Percentiles rank a stretch among this genome's conserved stretches.
These are phyloP conservation scores for Artemisia argyi DNA, from an alignment of 129 eudicot species.

Conservation along the genomic window DNA sequence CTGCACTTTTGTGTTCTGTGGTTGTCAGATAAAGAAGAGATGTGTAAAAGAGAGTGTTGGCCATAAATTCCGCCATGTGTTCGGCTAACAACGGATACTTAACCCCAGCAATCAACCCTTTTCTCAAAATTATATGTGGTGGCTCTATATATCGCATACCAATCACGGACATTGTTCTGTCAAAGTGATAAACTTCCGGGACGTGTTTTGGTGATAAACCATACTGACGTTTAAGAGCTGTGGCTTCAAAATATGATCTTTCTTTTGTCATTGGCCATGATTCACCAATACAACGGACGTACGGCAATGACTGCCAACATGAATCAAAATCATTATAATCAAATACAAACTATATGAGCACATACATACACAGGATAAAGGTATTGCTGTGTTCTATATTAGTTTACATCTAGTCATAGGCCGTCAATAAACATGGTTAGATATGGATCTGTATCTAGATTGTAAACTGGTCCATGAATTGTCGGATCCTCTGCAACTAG, in stretches of 20 bases:
- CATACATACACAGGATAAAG: not conserved
- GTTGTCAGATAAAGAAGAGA: constrained; percentile 89
- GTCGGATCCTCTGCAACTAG: no score
- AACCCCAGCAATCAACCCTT: constrained; percentile 86
- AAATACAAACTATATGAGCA: not conserved
- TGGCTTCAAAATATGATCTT: constrained; percentile 90
- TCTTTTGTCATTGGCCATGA: constrained; percentile 99
- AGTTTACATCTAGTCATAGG: no score
- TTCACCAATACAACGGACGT: constrained; percentile 94
- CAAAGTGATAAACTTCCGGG: constrained; percentile 95
- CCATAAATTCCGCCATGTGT: constrained; percentile 89
- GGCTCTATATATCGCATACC: constrained; percentile 94
- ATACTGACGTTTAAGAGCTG: constrained; percentile 60
- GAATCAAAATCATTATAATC: not conserved
- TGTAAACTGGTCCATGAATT: no score
- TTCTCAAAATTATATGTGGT: constrained; percentile 88
- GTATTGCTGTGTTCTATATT: no score
- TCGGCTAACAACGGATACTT: constrained; percentile 81
- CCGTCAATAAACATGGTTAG: no score
- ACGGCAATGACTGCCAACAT: constrained; percentile 81
- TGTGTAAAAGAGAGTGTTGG: constrained; percentile 74
- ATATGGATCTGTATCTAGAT: not conserved
- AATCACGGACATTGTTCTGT: constrained; percentile 75
- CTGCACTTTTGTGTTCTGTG: constrained; percentile 83
- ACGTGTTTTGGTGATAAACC: constrained; percentile 81